Conservation (phyloP, 164 flowering plant genomes). For the Vitis cinerea region DNA sequence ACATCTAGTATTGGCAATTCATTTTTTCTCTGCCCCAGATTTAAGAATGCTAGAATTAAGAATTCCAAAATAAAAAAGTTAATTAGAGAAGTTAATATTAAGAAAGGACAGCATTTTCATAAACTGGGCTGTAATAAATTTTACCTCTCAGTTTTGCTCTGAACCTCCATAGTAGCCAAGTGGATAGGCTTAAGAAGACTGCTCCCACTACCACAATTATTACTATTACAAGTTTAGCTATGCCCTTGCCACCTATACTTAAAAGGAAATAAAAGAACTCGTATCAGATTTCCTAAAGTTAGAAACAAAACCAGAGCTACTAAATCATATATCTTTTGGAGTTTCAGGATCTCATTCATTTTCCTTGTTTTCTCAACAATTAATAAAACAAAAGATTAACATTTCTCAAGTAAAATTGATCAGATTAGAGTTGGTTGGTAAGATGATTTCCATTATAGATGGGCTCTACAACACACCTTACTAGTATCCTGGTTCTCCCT, state of each 20-base stretch:
- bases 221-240: constrained; percentile 20
- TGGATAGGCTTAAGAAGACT: constrained; percentile 11
- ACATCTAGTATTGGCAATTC: constrained; percentile 13
- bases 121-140: not conserved
- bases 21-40: constrained; percentile 8
- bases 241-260: constrained; percentile 19
- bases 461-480: too few species aligned
- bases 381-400: too few species aligned
- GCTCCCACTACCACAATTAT: constrained; percentile 21
- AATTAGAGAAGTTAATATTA: not conserved
- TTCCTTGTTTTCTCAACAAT: too few species aligned
- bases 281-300: not conserved
- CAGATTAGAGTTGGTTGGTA: too few species aligned
- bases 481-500: too few species aligned
- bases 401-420: too few species aligned
- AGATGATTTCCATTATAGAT: too few species aligned
- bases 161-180: constrained; percentile 39
- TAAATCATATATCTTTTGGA: not conserved
- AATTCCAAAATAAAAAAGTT: not conserved
- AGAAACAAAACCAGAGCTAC: not conserved
- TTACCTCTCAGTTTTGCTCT: constrained; percentile 35
- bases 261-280: not conserved
- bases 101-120: not conserved
- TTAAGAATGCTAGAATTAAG: constrained; percentile 2
- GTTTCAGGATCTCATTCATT: too few species aligned